Percentiles rank a stretch among this genome's conserved stretches.
Conservation (phyloP, 2,329 filamentous ascomycete genomes). For the Talaromyces sp. region DNA sequence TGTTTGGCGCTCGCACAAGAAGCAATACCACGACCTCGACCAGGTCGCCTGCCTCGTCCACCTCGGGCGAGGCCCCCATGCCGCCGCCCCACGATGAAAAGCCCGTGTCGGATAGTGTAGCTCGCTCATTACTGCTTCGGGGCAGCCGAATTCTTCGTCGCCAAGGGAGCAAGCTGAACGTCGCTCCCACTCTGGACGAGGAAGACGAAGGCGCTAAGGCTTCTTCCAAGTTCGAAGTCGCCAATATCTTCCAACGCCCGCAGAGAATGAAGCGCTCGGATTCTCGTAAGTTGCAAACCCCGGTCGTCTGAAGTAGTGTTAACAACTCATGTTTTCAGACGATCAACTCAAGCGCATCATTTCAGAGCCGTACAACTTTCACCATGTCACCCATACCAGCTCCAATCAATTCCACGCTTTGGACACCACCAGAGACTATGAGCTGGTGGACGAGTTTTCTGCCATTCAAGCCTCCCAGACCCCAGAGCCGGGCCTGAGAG, state of each 20-base stretch:
- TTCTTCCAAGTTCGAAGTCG: conserved; percentile 25
- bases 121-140: conserved; percentile 38
- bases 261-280: conserved; percentile 28
- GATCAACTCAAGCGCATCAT: conserved; percentile 47
- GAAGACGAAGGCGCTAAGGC: conserved; percentile 31
- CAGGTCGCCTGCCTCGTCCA: conserved; percentile 41
- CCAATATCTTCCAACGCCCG: conserved; percentile 23
- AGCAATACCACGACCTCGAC: conserved; percentile 49
- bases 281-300: conserved; percentile 27
- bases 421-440: conserved; percentile 46
- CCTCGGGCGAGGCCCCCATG: conserved; percentile 28
- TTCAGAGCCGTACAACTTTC: conserved; percentile 60
- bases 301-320: not conserved
- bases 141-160: conserved; percentile 44
- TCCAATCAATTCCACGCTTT: conserved; percentile 50
- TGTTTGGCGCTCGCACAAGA: conserved; percentile 35
- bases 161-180: conserved; percentile 43
- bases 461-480: conserved; percentile 50
- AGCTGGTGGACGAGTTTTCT: conserved; percentile 51
- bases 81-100: conserved; percentile 30
- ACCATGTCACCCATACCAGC: conserved; percentile 58
- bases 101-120: conserved; percentile 25
- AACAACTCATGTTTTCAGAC: conserved; percentile 22
- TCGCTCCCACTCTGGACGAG: conserved; percentile 37
- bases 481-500: conserved; percentile 45